Conservation (phyloP, 805 yeast species). For the Cyberlindnera samutprakarnensis region DNA sequence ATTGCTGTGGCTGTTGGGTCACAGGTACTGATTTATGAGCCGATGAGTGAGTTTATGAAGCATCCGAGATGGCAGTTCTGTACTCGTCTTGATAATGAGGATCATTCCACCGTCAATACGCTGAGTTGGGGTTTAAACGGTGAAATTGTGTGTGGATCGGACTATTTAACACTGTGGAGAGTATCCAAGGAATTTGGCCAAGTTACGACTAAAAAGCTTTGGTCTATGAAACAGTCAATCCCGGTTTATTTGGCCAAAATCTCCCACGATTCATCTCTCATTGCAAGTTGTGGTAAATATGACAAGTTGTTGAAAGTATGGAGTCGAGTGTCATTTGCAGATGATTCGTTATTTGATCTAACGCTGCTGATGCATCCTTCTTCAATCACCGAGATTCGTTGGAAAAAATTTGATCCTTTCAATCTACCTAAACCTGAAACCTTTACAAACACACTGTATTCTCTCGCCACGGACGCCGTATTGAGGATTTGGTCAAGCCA, state of each 20-base stretch:
- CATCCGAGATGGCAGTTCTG: slow-evolving; percentile 38
- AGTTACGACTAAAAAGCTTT: slow-evolving; percentile 23
- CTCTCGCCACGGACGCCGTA: slow-evolving; percentile 51
- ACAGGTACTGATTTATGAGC: slow-evolving; percentile 44
- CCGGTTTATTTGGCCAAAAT: slow-evolving; percentile 52
- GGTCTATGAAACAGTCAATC: slow-evolving; percentile 45
- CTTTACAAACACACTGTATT: slow-evolving; percentile 50
- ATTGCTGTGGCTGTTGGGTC: slow-evolving; percentile 46
- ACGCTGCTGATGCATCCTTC: slow-evolving; percentile 59
- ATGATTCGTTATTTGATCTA: slow-evolving; percentile 58
- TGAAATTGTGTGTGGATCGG: slow-evolving; percentile 60
- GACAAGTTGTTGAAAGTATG: slow-evolving; percentile 72
- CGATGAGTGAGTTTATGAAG: slow-evolving; percentile 40
- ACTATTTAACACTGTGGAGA: slow-evolving; percentile 47
- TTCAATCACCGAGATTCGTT: slow-evolving; percentile 47
- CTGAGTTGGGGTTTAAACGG: slow-evolving; percentile 46
- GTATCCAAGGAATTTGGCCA: slow-evolving; percentile 37
- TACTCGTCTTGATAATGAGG: slow-evolving; percentile 18
- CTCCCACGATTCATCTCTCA: slow-evolving; percentile 59
- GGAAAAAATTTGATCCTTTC: slow-evolving; percentile 39
- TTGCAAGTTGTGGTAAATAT: slow-evolving; percentile 55
- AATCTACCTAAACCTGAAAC: slow-evolving; percentile 21
- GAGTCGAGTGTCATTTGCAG: slow-evolving; percentile 65
- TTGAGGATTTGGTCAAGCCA: slow-evolving; percentile 66
- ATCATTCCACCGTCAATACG: slow-evolving; percentile 31